Base-by-base conservation (phyloP, 2,329 filamentous ascomycete genomes). In the Venturia asperata region DNA sequence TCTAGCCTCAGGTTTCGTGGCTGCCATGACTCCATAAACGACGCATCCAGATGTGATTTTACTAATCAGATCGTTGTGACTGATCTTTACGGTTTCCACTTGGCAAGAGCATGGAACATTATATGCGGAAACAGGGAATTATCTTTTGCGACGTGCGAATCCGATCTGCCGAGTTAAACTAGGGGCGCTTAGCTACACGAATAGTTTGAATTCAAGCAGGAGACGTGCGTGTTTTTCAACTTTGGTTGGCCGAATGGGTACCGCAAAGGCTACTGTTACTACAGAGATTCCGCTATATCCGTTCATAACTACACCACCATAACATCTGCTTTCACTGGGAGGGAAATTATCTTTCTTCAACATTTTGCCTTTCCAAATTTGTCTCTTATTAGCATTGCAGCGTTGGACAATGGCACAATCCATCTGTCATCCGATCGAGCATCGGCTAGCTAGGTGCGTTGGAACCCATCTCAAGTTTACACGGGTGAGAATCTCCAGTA, bases 11-110 rank as follows among this genome's bases (percentile, higher is more conserved):
- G 45, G 19, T 21, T 47, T 47, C n/a, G 5, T 47, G n/a, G 6
- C 19, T 47, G n/a, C n/a, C n/a, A 47, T 47, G 45, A 24, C 45
- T 47, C n/a, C n/a, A 55, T 34, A 55, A 55, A 34, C 34, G 49
- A 55, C 49, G 49, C 27, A 55, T 15, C 11, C 11, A 5, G 19
- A 34, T 15, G 27, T 34, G 30, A 15, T 55, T 30, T 55, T 30
- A 30, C 49, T 55, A 55, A 55, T 19, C 34, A 11, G 19, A 55
- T 15, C 45, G 49, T 24, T 34, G 15, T 21, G 11, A 55, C 9
- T 34, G 27, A 34, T 55, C 49, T 30, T 27, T 9, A 34, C 27
- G 30, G 24, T 10, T 30, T 34, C 49, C 7, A 6, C 27, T 55
- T 34, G 1, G 19, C 27, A 55, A 55, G 49, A 55, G 24, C 49